A percentile compares a stretch with the other conserved stretches of the same genome.
phyloP scores from a whole-genome alignment of 768 basidiomycete species.

The Leccinum arenicola region DNA sequence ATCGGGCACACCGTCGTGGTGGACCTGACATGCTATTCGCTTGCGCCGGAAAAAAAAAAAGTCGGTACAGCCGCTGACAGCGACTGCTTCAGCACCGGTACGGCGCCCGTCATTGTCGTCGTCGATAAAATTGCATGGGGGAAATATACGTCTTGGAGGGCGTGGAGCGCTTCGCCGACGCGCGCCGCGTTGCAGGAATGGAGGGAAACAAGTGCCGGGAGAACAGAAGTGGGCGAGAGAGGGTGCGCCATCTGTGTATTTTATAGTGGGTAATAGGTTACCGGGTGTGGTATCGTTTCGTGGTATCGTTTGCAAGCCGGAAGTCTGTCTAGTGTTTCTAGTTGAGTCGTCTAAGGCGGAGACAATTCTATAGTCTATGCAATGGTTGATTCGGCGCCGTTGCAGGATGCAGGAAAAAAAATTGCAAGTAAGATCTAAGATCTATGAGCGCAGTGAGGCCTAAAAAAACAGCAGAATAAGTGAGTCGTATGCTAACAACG shows the following conservation, averaged over 20 bases:
- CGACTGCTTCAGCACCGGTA: slow-evolving; percentile 20
- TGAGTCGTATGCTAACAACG: slow-evolving; percentile 10
- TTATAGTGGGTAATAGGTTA: neutral
- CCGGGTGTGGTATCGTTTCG: slow-evolving; percentile 5
- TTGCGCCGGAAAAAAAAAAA: slow-evolving; percentile 25
- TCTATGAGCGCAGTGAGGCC: slow-evolving; percentile 1
- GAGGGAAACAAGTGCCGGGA: slow-evolving; percentile 56
- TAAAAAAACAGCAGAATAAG: neutral
- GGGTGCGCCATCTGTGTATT: slow-evolving; percentile 13
- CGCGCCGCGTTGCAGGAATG: slow-evolving; percentile 32
- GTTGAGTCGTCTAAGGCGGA: slow-evolving; percentile 4
- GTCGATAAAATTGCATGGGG: slow-evolving; percentile 27
- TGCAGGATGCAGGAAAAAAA: neutral
- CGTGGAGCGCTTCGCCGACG: slow-evolving; percentile 40
- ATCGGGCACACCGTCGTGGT: slow-evolving; percentile 53
- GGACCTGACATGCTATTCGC: slow-evolving; percentile 24
- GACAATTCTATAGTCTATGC: slow-evolving; percentile 15
- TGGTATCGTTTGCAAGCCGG: neutral
- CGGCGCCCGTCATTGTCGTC: neutral
- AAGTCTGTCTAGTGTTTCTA: slow-evolving; percentile 7
- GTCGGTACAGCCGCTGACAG: slow-evolving; percentile 13
- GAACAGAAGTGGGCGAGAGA: slow-evolving; percentile 44
- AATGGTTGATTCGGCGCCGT: neutral
- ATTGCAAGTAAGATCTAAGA: slow-evolving; percentile 2
- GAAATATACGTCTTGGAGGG: slow-evolving; percentile 53